Evolutionary conservation across 208 protist genomes (phyloP).

Genomic region (Acanthamoeba royreba): DNA sequence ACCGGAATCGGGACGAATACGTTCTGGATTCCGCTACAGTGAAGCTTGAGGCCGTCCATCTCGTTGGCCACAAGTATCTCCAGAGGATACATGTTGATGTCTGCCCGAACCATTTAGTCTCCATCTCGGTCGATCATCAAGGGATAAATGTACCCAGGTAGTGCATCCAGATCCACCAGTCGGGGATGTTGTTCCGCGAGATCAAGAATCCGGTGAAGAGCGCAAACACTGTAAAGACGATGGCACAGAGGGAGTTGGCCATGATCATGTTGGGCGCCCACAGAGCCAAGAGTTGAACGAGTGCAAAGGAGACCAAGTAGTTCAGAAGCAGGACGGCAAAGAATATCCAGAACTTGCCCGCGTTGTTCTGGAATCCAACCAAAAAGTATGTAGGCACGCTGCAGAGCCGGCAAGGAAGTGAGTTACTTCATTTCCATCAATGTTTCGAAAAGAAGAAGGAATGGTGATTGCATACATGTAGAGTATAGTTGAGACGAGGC

Average conservation of each 20-base stretch:
- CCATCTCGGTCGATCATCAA: too few relatives aligned
- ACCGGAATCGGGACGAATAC: neutral
- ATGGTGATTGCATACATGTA: neutral
- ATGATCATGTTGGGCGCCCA: neutral
- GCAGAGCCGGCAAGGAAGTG: neutral
- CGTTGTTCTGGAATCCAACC: neutral
- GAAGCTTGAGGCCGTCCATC: neutral
- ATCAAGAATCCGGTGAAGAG: conserved; percentile 61
- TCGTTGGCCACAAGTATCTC: neutral
- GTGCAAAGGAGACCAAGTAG: conserved; percentile 13
- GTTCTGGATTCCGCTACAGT: neutral
- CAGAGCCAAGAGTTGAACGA: conserved; percentile 34
- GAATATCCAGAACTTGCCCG: neutral
- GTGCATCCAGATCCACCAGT: too few relatives aligned
- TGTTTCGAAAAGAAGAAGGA: too few relatives aligned
- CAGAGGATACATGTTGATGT: neutral
- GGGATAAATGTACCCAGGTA: too few relatives aligned
- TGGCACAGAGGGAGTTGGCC: conserved; percentile 40
- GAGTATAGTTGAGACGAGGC: neutral
- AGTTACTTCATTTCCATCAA: too few relatives aligned
- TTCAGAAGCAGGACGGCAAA: conserved; percentile 31
- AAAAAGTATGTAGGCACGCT: neutral
- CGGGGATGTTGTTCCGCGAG: neutral
- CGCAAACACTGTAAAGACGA: conserved; percentile 26
- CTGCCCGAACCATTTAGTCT: too few relatives aligned